phyloP scores from a whole-genome alignment of 352 stramenopile species.

The Globisporangium camurandrum region DNA sequence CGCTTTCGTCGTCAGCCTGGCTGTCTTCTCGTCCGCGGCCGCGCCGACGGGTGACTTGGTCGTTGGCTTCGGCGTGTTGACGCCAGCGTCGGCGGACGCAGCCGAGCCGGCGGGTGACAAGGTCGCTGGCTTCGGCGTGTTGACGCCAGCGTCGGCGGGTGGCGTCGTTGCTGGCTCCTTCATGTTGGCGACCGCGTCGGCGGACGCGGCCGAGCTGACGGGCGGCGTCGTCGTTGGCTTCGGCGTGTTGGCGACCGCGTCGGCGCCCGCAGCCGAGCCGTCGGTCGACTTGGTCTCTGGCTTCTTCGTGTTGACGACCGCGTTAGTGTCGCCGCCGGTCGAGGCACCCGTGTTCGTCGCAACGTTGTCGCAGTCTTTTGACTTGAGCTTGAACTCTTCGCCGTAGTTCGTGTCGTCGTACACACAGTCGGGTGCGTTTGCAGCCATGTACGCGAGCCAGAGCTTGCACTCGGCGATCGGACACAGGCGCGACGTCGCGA shows the following conservation, averaged over 20 bases:
- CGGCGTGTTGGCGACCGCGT: not conserved
- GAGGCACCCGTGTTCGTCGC: no score
- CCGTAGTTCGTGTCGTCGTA: slow-evolving; percentile 64
- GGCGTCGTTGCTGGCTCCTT: slow-evolving; percentile 9
- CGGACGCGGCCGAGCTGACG: no score
- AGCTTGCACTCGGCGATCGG: slow-evolving; percentile 34
- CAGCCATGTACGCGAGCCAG: slow-evolving; percentile 54
- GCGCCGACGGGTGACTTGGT: slow-evolving; percentile 4
- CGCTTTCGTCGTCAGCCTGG: no score
- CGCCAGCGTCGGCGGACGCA: not conserved
- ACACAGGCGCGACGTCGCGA: slow-evolving; percentile 48
- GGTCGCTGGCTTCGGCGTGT: slow-evolving; percentile 3
- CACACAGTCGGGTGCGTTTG: slow-evolving; percentile 44
- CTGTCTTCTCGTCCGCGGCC: no score
- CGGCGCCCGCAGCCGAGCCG: no score
- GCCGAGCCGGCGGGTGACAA: not conserved
- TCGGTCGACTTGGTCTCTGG: no score
- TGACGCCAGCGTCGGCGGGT: slow-evolving; percentile 10
- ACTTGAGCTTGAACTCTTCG: slow-evolving; percentile 32
- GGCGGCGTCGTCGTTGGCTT: slow-evolving; percentile 7
- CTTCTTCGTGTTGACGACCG: slow-evolving; percentile 10
- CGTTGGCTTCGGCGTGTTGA: not conserved
- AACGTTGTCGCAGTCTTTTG: slow-evolving; percentile 44
- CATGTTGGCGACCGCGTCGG: no score
- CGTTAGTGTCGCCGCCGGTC: not conserved